Conservation (phyloP, 1,139 yeast species). For the Suhomyces chickasaworum region DNA sequence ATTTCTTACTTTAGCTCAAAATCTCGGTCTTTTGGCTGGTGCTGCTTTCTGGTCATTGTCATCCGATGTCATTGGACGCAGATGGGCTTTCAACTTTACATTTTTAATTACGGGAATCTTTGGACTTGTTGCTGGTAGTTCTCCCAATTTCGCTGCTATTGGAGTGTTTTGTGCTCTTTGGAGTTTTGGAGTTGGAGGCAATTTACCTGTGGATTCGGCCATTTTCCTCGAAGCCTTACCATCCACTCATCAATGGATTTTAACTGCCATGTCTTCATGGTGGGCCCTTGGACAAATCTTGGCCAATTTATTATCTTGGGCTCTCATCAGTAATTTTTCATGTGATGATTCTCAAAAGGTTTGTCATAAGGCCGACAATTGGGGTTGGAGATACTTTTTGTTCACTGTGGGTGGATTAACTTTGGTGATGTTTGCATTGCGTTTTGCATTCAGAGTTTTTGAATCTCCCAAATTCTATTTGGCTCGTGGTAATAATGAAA, state of each 20-base stretch:
- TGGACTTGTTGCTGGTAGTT: slow-evolving; percentile 39
- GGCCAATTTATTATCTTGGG: slow-evolving; percentile 45
- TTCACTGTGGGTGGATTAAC: slow-evolving; percentile 47
- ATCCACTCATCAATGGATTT: slow-evolving; percentile 38
- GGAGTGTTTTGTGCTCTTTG: slow-evolving; percentile 43
- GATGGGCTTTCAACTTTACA: slow-evolving; percentile 48
- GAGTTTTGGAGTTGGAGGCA: slow-evolving; percentile 52
- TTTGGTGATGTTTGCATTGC: slow-evolving; percentile 35
- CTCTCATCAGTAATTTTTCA: slow-evolving; percentile 40
- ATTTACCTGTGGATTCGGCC: slow-evolving; percentile 48
- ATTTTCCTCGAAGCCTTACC: slow-evolving; percentile 48
- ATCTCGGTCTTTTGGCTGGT: slow-evolving; percentile 45
- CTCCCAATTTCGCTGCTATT: slow-evolving; percentile 45
- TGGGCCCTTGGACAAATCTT: slow-evolving; percentile 48
- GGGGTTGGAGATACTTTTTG: slow-evolving; percentile 48
- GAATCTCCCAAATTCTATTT: slow-evolving; percentile 45
- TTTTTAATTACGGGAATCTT: slow-evolving; percentile 44
- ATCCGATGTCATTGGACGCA: slow-evolving; percentile 45
- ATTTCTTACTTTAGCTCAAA: slow-evolving; percentile 43
- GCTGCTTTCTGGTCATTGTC: slow-evolving; percentile 46
- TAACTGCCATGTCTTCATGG: slow-evolving; percentile 47
- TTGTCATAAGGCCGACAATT: slow-evolving; percentile 39
- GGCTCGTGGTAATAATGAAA: slow-evolving; percentile 41
- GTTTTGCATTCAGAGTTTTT: slow-evolving; percentile 40
- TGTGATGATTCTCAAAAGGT: slow-evolving; percentile 26